These are phyloP conservation scores for Trichoderma gamsii DNA, from an alignment of 495 filamentous ascomycete genomes.

Conservation along the genomic window DNA sequence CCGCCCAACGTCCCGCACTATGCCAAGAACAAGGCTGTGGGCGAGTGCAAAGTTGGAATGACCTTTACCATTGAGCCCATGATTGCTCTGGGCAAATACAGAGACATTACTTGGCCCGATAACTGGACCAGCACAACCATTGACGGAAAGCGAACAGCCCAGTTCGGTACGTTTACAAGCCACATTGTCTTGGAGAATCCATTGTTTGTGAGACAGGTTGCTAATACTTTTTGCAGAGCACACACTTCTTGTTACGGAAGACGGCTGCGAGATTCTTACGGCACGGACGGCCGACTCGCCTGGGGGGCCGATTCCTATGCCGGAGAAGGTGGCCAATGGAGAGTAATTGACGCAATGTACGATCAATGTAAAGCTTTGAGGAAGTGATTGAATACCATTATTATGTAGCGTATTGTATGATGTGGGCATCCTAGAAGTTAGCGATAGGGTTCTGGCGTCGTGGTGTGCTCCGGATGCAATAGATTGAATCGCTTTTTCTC, in stretches of 20 bases:
- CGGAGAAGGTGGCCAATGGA: constrained; percentile 22
- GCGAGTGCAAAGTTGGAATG: constrained; percentile 81
- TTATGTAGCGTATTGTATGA: constrained; percentile 14
- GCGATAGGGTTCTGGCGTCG: constrained; percentile 2
- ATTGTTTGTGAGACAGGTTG: not conserved
- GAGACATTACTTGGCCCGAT: constrained; percentile 83
- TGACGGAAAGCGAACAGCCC: constrained; percentile 75
- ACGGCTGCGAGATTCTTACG: constrained; percentile 88
- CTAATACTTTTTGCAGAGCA: constrained; percentile 54
- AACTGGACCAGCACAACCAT: constrained; percentile 83
- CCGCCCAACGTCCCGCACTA: constrained; percentile 85
- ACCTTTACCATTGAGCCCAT: constrained; percentile 93
- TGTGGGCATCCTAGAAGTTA: not conserved
- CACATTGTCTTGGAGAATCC: not conserved
- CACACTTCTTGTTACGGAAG: constrained; percentile 87
- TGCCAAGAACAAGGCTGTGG: constrained; percentile 84
- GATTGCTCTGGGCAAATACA: constrained; percentile 75
- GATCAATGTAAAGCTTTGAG: not conserved
- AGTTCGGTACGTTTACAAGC: constrained; percentile 54
- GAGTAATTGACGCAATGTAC: not conserved
- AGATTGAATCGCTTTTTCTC: not conserved
- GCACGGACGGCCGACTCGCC: constrained; percentile 76
- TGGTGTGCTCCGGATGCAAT: not conserved
- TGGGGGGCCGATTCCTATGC: constrained; percentile 75
- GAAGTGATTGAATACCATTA: not conserved